A percentile compares a stretch with the other conserved stretches of the same genome.
Evolutionary conservation across 1,284 basidiomycete genomes (phyloP).

Genomic region (Cryptococcus sp.): DNA sequence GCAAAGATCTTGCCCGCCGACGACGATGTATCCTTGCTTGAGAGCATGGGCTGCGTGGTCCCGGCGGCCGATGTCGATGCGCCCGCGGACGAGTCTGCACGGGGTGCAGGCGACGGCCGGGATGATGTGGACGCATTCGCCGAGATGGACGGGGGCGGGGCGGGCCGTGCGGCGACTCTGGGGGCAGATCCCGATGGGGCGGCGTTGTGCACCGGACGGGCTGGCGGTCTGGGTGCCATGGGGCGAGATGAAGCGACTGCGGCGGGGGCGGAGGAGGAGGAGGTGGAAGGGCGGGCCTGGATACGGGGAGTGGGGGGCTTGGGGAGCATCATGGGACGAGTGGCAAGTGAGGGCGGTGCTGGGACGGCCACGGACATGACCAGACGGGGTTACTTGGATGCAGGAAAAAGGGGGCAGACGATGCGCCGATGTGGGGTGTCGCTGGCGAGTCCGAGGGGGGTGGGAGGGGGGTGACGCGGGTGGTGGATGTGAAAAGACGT

Average conservation of each 20-base stretch:
- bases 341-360: conserved; percentile 9
- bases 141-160: not conserved
- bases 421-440: not conserved
- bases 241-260: not conserved
- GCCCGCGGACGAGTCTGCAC: not conserved
- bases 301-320: conserved; percentile 3
- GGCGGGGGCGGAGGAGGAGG: not conserved
- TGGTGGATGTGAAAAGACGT: not conserved
- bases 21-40: conserved; percentile 46
- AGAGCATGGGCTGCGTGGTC: not conserved
- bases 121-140: not conserved
- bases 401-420: not conserved
- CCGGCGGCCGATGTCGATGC: conserved; percentile 5
- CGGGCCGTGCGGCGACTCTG: not conserved
- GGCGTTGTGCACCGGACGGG: not conserved
- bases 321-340: conserved; percentile 13
- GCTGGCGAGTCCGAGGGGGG: not conserved
- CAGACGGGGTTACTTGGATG: not conserved
- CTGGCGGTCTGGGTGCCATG: not conserved
- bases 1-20: conserved; percentile 50
- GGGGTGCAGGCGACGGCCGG: not conserved
- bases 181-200: not conserved
- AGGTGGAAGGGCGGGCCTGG: conserved; percentile 6
- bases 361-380: conserved; percentile 15
- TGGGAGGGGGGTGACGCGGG: not conserved